Evolutionary conservation across 1,284 basidiomycete genomes (phyloP).

Genomic region (Pulveroboletus sp.): DNA sequence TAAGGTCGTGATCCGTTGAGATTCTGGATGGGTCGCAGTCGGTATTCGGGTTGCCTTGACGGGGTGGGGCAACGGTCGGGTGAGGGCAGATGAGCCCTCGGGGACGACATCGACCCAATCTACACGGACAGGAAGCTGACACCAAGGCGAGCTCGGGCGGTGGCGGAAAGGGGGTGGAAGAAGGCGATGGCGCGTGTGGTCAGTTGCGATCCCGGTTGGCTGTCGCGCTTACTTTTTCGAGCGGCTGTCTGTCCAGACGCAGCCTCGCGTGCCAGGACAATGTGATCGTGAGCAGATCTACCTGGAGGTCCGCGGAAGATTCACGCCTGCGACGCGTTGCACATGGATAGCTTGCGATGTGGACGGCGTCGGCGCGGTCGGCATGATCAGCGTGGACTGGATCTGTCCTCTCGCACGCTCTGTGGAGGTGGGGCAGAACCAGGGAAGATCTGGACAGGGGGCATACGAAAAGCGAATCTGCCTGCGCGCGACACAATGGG

Average conservation of each 20-base stretch:
- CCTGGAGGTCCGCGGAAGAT: constrained; percentile 33
- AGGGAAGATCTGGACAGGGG: constrained; percentile 25
- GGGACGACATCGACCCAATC: constrained; percentile 14
- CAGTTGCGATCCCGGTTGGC: constrained; percentile 13
- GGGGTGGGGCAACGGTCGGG: background rate
- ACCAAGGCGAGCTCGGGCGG: constrained; percentile 8
- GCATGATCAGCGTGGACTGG: constrained; percentile 24
- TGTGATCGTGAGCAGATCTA: constrained; percentile 27
- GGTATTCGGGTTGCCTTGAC: constrained; percentile 11
- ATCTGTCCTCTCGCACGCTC: constrained; percentile 11
- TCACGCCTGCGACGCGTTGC: constrained; percentile 25
- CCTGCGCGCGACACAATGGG: constrained; percentile 7
- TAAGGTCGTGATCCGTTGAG: constrained; percentile 33
- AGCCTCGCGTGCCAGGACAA: constrained; percentile 23
- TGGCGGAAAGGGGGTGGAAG: constrained; percentile 31
- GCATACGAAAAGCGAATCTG: constrained; percentile 27
- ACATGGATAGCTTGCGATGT: constrained; percentile 34
- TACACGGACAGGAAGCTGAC: constrained; percentile 7
- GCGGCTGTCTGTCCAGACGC: background rate
- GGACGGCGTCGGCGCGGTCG: constrained; percentile 29
- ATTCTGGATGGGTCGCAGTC: constrained; percentile 12
- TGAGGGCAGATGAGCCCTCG: constrained; percentile 2
- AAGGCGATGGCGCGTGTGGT: constrained; percentile 10
- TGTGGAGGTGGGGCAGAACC: constrained; percentile 22
- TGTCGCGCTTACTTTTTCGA: constrained; percentile 24